Evolutionary conservation across 495 filamentous ascomycete species (phyloP), one percentile per base, ranked within the genome.

Genomic region (Hyaloscypha variabilis): DNA sequence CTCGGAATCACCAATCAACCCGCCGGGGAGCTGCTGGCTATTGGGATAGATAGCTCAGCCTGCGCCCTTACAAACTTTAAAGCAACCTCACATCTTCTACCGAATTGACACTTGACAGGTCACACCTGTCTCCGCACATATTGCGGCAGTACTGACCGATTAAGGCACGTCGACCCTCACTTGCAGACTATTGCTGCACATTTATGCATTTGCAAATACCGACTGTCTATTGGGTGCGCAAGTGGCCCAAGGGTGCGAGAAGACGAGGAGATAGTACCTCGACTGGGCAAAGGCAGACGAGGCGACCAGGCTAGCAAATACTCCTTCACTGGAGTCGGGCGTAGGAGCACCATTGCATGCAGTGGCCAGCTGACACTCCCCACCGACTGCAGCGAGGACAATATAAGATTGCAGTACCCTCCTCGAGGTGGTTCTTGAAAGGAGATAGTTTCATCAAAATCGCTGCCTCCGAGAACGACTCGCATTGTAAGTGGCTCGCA

Each of bases 361-460:
- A 69, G 4, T 14, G 46, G 52, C 46, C 63, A 66, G 63, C 57
- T 66, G 67, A 69, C 60, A 21, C 66, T 31, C 5, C 30, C 54
- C n/a, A 2, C 17, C 28, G 21, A 34, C 11, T 28, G 42, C 46
- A 54, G 24, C 42, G 49, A 61, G 34, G 31, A 30, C 25, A 50
- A 57, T 66, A 69, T 66, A 69, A 69, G 57, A 60, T 50, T 36
- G 52, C 31, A 28, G 6, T 46, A 23, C 63, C 62, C 65, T 55
- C 63, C 67, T 60, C 42, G 21, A 25, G 11, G 51, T 8, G 28
- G 8, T 17, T n/a, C 5, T 30, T 25, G 50, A 29, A 26, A 50
- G 25, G 31, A 28, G 46, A 36, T n/a, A 54, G 42, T 19, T n/a
- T 6, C 14, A 46, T 21, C 21, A 25, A 52, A 10, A 13, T 31